Evolutionary conservation across 2,329 filamentous ascomycete genomes (phyloP).

Genomic region (Monilinia vaccinii-corymbosi): DNA sequence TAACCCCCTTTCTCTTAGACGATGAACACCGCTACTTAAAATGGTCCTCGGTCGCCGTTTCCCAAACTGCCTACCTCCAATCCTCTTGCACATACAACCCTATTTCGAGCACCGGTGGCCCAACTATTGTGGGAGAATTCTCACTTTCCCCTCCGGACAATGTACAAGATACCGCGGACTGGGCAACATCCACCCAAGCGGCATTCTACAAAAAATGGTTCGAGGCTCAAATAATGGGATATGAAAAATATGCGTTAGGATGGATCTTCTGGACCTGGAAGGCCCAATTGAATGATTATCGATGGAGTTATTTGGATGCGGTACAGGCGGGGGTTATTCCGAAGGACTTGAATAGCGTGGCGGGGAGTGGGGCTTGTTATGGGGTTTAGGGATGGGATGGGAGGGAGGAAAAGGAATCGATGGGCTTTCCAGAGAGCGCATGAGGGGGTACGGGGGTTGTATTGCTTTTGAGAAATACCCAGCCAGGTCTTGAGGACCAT

Average conservation of each 20-base stretch:
- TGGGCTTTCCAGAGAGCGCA: too few relatives aligned
- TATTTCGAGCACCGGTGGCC: constrained; percentile 29
- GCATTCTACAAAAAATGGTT: constrained; percentile 49
- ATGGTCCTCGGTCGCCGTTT: constrained; percentile 36
- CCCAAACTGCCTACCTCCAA: constrained; percentile 40
- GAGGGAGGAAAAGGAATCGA: too few relatives aligned
- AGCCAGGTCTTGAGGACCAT: too few relatives aligned
- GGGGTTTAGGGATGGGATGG: background rate
- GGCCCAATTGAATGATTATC: constrained; percentile 37
- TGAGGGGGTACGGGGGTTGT: too few relatives aligned
- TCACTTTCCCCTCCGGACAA: constrained; percentile 42
- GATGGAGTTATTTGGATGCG: constrained; percentile 40
- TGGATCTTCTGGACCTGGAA: constrained; percentile 59
- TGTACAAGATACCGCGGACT: constrained; percentile 37
- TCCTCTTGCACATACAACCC: constrained; percentile 42
- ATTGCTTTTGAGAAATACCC: too few relatives aligned
- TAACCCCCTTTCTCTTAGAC: background rate
- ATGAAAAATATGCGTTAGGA: constrained; percentile 41
- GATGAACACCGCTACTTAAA: constrained; percentile 46
- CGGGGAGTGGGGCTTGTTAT: constrained; percentile 3
- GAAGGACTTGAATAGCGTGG: constrained; percentile 8
- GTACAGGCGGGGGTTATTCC: constrained; percentile 34
- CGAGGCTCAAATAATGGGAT: constrained; percentile 45
- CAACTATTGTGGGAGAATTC: constrained; percentile 51
- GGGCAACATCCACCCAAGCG: constrained; percentile 32